Conservation (phyloP, 164 flowering plant species). For the Nelumbo lutea region DNA sequence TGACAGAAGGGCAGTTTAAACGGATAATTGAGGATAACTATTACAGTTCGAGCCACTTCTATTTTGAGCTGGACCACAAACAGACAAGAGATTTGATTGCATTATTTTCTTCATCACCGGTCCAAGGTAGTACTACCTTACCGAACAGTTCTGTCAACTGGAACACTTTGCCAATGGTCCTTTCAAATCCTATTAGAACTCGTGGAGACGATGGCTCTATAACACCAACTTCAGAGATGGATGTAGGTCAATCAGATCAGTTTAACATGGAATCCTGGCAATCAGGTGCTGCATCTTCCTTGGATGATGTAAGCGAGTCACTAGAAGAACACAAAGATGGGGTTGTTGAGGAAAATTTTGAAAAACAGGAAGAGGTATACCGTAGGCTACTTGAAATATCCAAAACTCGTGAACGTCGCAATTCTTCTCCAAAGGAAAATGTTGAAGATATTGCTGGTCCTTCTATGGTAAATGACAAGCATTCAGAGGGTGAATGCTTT, state of each 20-base stretch:
- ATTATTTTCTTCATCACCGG: slow-evolving; percentile 37
- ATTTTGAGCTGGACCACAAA: slow-evolving; percentile 87
- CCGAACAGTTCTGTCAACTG: slow-evolving; percentile 17
- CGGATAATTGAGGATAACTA: slow-evolving; percentile 63
- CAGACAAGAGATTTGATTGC: slow-evolving; percentile 52
- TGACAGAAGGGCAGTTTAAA: slow-evolving; percentile 52
- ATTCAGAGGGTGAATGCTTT: slow-evolving; percentile 13
- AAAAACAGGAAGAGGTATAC: slow-evolving; percentile 31
- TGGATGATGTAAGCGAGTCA: slow-evolving; percentile 19
- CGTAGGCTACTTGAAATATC: slow-evolving; percentile 39
- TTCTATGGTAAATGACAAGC: slow-evolving; percentile 10
- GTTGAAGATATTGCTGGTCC: slow-evolving; percentile 16
- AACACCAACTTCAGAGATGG: slow-evolving; percentile 8
- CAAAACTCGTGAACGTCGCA: slow-evolving; percentile 12
- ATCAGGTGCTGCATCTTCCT: slow-evolving; percentile 17
- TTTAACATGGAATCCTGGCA: slow-evolving; percentile 16
- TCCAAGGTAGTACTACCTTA: slow-evolving; percentile 15
- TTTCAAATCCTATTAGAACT: slow-evolving; percentile 16
- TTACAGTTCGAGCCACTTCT: slow-evolving; percentile 41
- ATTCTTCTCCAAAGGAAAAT: slow-evolving; percentile 7
- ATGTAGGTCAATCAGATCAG: neutral
- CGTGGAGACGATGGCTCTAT: slow-evolving; percentile 12
- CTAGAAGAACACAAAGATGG: slow-evolving; percentile 13
- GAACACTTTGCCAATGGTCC: slow-evolving; percentile 14
- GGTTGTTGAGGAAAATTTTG: slow-evolving; percentile 7